Base-by-base conservation (phyloP, 192 early-diverging fungal genomes). In the Linnemannia hyalina region DNA sequence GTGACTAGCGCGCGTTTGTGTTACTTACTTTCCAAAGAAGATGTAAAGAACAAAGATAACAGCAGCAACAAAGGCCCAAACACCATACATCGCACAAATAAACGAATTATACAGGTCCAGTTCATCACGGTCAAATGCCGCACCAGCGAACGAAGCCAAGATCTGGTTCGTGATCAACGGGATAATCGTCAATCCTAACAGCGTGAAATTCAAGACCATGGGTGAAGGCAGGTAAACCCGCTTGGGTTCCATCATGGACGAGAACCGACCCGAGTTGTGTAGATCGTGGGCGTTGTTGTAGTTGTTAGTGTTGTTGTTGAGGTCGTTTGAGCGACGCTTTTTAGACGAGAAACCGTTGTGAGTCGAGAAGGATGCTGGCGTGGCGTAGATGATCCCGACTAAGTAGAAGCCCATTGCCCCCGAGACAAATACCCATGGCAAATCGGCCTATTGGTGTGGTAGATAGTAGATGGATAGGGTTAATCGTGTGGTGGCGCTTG, bases 221-320 rank as follows among this genome's bases (percentile, higher is more conserved):
- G 83, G 83, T 1, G 83, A 76, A 15, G 83, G 83, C 41, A 85
- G 18, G 41, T 85, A 85, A 1, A 85, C 83, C 36, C 75, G 83
- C 54, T 85, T 85, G 70, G 83, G 83, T 35, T 85, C 83, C 78
- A 85, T 85, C 83, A 85, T 79, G 55, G 83, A 85, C n/a, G 83
- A 85, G 57, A 80, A 85, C 6, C 78, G 78, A n/a, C 83, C 78
- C 32, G 54, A 46, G 54, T 76, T 60, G 41, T 85, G 52, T n/a
- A 46, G 20, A 26, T 76, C 75, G 20, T 85, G 72, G 32, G 35
- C 40, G 29, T 32, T 68, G 40, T 41, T 68, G 38, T 75, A 1
- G 26, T 68, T 65, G 13, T 78, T 71, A 32, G 60, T 49, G 32
- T 63, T 29, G 18, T 29, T 29, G 29, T 65, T 29, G 36, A 76